Evolutionary conservation across 495 filamentous ascomycete genomes (phyloP).

Genomic region (Neurospora cerealis): DNA sequence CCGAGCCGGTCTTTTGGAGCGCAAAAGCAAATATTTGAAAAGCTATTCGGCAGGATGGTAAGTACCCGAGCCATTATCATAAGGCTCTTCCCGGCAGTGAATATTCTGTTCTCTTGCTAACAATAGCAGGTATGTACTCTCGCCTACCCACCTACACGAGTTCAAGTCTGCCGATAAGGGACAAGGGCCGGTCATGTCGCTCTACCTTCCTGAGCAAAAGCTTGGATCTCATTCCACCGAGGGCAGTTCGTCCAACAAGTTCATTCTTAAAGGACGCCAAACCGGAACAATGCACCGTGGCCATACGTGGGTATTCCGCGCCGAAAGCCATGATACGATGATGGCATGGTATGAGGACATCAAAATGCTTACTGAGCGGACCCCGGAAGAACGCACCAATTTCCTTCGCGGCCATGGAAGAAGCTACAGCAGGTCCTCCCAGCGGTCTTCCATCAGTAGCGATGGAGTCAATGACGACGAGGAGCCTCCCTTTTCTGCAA

Average conservation of each 20-base stretch:
- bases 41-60: slow-evolving; percentile 96
- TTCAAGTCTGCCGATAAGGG: slow-evolving; percentile 79
- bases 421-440: slow-evolving; percentile 59
- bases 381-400: slow-evolving; percentile 78
- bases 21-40: slow-evolving; percentile 98
- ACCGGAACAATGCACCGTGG: slow-evolving; percentile 88
- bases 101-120: slow-evolving; percentile 20
- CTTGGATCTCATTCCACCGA: slow-evolving; percentile 83
- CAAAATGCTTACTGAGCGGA: slow-evolving; percentile 72
- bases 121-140: slow-evolving; percentile 77
- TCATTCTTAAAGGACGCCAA: slow-evolving; percentile 92
- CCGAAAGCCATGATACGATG: slow-evolving; percentile 93
- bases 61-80: slow-evolving; percentile 18
- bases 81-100: not conserved
- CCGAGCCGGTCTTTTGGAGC: slow-evolving; percentile 80
- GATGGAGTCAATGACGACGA: slow-evolving; percentile 78
- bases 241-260: slow-evolving; percentile 89
- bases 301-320: slow-evolving; percentile 95
- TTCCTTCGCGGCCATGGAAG: slow-evolving; percentile 73
- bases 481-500: slow-evolving; percentile 59
- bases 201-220: slow-evolving; percentile 90
- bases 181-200: slow-evolving; percentile 77
- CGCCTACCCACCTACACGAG: slow-evolving; percentile 93
- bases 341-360: slow-evolving; percentile 95
- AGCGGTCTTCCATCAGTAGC: slow-evolving; percentile 57